A percentile compares a stretch with the other conserved stretches of the same genome.
phyloP scores from a whole-genome alignment of 192 early-diverging fungal genomes.

The Entophlyctis helioformis region DNA sequence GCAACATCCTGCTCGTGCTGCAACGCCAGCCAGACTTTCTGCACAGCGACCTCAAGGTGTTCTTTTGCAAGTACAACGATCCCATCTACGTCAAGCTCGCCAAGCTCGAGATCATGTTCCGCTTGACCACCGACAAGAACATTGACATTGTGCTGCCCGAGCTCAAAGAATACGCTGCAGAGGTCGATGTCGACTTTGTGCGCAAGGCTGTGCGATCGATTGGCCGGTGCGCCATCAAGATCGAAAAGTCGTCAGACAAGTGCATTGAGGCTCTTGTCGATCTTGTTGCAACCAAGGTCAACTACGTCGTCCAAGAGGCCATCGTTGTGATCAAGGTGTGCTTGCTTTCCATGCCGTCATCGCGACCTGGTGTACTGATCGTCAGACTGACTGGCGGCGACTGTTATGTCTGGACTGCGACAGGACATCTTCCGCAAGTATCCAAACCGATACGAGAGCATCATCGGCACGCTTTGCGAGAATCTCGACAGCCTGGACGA shows the following conservation, averaged over 20 bases:
- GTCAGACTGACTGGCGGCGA: no score
- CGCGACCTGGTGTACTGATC: no score
- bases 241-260: constrained; percentile 71
- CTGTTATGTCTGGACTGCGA: no score
- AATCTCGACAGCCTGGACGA: constrained; percentile 94
- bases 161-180: constrained; percentile 87
- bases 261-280: constrained; percentile 83
- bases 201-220: constrained; percentile 91
- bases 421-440: constrained; percentile 97
- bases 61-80: constrained; percentile 99
- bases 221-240: constrained; percentile 95
- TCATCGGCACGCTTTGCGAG: constrained; percentile 86
- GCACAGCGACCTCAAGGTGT: constrained; percentile 90
- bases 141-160: constrained; percentile 82
- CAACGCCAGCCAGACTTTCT: constrained; percentile 83
- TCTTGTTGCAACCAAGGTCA: constrained; percentile 91
- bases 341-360: not conserved
- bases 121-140: constrained; percentile 71
- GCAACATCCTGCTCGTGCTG: constrained; percentile 91
- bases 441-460: constrained; percentile 90
- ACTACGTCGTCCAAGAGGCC: constrained; percentile 97
- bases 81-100: constrained; percentile 97
- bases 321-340: constrained; percentile 85
- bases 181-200: constrained; percentile 98
- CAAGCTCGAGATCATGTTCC: constrained; percentile 91